Conservation (phyloP, 2,329 filamentous ascomycete species). For the Grosmannia penicillata region DNA sequence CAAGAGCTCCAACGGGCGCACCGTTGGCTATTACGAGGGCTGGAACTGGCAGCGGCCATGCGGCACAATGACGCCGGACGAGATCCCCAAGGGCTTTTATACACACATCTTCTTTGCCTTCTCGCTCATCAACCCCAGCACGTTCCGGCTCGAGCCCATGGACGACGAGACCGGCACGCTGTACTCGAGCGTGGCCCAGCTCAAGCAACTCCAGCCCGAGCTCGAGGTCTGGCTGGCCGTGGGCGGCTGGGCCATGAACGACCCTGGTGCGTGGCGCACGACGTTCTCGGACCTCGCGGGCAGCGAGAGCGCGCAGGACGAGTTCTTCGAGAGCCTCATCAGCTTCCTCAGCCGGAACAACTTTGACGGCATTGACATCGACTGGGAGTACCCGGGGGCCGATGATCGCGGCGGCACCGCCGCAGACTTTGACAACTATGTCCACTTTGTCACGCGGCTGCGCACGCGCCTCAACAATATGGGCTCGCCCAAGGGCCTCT, state of each 20-base stretch:
- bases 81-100: conserved; percentile 13
- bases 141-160: conserved; percentile 12
- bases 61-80: conserved; percentile 13
- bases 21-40: conserved; percentile 18
- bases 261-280: conserved; percentile 15
- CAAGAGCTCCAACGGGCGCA: conserved; percentile 1
- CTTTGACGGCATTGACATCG: conserved; percentile 9
- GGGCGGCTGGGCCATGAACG: conserved; percentile 26
- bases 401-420: conserved; percentile 9
- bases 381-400: conserved; percentile 9
- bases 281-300: conserved; percentile 13
- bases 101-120: conserved; percentile 22
- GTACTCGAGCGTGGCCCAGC: conserved; percentile 15
- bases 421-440: conserved; percentile 9
- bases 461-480: neutral
- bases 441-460: neutral
- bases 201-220: conserved; percentile 14
- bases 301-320: conserved; percentile 2
- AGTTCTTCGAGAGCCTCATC: conserved; percentile 5
- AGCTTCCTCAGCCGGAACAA: conserved; percentile 7
- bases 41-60: conserved; percentile 13
- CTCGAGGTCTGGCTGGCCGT: conserved; percentile 23
- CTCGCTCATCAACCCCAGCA: conserved; percentile 15
- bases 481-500: conserved; percentile 1
- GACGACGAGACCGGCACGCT: conserved; percentile 6